These are phyloP conservation scores for Cucurbita ficifolia DNA, from an alignment of 306 rosid species.

Conservation along the genomic window DNA sequence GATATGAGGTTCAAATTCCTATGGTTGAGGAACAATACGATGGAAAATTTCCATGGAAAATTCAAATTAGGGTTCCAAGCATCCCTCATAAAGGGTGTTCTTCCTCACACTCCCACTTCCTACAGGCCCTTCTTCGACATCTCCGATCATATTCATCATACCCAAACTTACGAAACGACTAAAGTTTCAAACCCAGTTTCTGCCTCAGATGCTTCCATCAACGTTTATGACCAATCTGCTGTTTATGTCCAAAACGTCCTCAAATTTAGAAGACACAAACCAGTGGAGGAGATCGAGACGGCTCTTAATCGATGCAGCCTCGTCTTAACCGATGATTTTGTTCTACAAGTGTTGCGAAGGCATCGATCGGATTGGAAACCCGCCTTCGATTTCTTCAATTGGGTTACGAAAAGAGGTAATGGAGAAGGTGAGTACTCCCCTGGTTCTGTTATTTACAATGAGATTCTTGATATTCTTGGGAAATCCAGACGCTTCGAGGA, in stretches of 20 bases:
- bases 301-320: conserved; percentile 40
- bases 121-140: background rate
- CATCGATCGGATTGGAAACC: conserved; percentile 64
- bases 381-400: conserved; percentile 44
- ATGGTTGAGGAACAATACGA: background rate
- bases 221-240: conserved; percentile 12
- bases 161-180: background rate
- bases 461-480: conserved; percentile 47
- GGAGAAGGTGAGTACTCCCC: conserved; percentile 14
- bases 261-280: conserved; percentile 48
- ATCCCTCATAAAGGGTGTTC: background rate
- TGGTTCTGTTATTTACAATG: conserved; percentile 33
- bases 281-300: conserved; percentile 27
- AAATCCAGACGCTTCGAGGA: conserved; percentile 39
- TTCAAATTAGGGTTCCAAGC: conserved; percentile 10
- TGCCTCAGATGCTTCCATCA: background rate
- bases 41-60: conserved; percentile 9
- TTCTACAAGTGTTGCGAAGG: conserved; percentile 43
- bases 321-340: conserved; percentile 24
- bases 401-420: conserved; percentile 27
- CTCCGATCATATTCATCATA: background rate
- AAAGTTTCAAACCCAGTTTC: conserved; percentile 20
- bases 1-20: conserved; percentile 13
- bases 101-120: background rate
- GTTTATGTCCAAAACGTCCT: conserved; percentile 39